phyloP scores from a whole-genome alignment of 2,329 filamentous ascomycete genomes.

The Microdochium paspali region DNA sequence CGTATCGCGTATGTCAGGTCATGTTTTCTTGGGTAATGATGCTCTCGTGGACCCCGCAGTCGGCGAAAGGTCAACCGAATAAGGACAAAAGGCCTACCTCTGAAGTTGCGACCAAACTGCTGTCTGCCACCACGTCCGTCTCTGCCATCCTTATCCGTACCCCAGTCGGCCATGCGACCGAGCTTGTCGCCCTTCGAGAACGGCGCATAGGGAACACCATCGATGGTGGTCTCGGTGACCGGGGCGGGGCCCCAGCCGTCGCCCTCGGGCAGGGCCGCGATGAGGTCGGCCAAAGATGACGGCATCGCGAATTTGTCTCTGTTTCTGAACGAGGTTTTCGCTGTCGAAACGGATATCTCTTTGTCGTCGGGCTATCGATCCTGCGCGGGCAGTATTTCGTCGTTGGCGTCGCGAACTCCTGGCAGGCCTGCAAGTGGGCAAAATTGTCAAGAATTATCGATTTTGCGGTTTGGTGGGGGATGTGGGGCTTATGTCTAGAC shows the following conservation, averaged over 20 bases:
- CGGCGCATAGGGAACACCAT: conserved; percentile 93
- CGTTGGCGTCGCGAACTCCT: not conserved
- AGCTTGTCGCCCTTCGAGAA: conserved; percentile 99
- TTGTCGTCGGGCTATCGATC: conserved; percentile 4
- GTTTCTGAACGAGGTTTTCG: not conserved
- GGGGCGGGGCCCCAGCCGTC: conserved; percentile 83
- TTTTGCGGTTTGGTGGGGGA: conserved; percentile 16
- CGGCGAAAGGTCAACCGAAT: not conserved
- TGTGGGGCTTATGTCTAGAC: conserved; percentile 8
- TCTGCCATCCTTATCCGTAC: conserved; percentile 74
- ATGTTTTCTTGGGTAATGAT: too few species aligned
- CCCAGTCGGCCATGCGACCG: conserved; percentile 99
- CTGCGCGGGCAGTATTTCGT: conserved; percentile 1
- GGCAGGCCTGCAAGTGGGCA: not conserved
- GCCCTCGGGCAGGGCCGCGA: conserved; percentile 62
- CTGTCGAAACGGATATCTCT: conserved; percentile 2
- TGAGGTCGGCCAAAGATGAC: conserved; percentile 43
- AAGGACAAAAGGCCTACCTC: conserved; percentile 49
- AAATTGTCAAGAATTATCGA: not conserved
- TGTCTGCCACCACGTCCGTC: conserved; percentile 65
- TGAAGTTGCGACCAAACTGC: conserved; percentile 87
- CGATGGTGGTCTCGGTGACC: conserved; percentile 77
- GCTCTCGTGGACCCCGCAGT: not conserved
- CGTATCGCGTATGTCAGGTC: conserved; percentile 4
- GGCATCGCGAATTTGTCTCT: conserved; percentile 11